Evolutionary conservation across 768 basidiomycete species (phyloP), one percentile per base, ranked within the genome.

Genomic region (Hypholoma fasciculare): DNA sequence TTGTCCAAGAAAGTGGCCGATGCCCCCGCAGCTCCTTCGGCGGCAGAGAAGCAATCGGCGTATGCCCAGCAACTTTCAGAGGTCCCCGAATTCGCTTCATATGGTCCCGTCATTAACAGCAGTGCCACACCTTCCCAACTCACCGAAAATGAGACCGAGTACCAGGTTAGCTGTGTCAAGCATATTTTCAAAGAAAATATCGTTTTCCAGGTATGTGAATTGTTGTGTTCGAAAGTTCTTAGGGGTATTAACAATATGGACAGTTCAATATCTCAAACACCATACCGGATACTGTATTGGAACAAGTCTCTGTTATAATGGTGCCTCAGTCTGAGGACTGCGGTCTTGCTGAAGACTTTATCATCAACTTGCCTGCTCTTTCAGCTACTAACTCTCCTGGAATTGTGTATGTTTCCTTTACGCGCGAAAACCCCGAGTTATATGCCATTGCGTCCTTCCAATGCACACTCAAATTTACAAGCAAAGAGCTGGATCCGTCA

Each of bases 201-300:
- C 58, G 96, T 99, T 42, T 98, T 99, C 87, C 96, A 96, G 84
- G 94, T 93, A 68, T 52, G 66, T 27, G 23, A 48, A 26, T 50
- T 27, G 20, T 43, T 38, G 39, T 14, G 20, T 49, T 19, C 16
- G 27, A 3, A 34, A 39, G 27, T 6, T 50, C 23, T 30, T 19
- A 20, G 12, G 20, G 38, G 19, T 34, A 8, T 20, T 56, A 26
- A 49, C 7, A n/a, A 38, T 40, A 11, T 23, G 27, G 49, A 3
- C 12, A 99, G 92, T 98, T 95, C 82, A 98, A 98, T 74, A 86
- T 98, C 40, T 92, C 94, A 58, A 98, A 99, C 73, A 99, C 97
- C 17, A 80, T 99, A 54, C 90, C 94, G 4, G 96, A 98, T 69
- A 96, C 96, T 9, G 89, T 98, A 8, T 78, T 99, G 61, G 97